phyloP scores from a whole-genome alignment of 306 rosid species.

The Dalbergia cochinchinensis region DNA sequence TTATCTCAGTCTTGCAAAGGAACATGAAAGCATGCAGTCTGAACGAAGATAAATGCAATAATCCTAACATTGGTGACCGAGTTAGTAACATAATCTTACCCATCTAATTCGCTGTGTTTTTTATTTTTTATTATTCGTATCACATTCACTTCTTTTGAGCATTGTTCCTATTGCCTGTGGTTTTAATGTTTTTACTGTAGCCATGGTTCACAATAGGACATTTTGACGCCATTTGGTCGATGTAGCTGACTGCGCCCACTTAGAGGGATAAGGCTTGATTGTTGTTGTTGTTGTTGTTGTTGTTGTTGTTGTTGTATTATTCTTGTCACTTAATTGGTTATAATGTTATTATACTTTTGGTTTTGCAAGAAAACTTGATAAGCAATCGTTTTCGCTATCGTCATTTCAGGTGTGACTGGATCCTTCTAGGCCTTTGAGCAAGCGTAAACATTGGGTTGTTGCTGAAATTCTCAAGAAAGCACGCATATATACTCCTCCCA shows the following conservation, averaged over 20 bases:
- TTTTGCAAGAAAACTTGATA: constrained; percentile 18
- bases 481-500: constrained; percentile 74
- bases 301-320: not conserved
- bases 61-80: constrained; percentile 72
- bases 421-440: constrained; percentile 87
- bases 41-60: not conserved
- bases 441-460: constrained; percentile 82
- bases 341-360: not conserved
- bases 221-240: not conserved
- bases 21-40: not conserved
- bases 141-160: not conserved
- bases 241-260: not conserved
- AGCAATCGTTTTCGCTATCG: not conserved
- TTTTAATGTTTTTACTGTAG: not conserved
- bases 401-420: constrained; percentile 73
- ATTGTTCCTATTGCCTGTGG: not conserved
- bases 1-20: too few relatives aligned
- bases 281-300: not conserved
- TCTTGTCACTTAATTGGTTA: not conserved
- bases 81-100: constrained; percentile 45
- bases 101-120: not conserved
- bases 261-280: not conserved
- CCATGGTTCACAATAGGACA: not conserved
- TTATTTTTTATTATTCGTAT: too few relatives aligned
- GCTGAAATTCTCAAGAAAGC: constrained; percentile 90